Percentiles rank a stretch among this genome's conserved stretches.
phyloP scores from a whole-genome alignment of 768 basidiomycete species.

The Termitomyces sp. region DNA sequence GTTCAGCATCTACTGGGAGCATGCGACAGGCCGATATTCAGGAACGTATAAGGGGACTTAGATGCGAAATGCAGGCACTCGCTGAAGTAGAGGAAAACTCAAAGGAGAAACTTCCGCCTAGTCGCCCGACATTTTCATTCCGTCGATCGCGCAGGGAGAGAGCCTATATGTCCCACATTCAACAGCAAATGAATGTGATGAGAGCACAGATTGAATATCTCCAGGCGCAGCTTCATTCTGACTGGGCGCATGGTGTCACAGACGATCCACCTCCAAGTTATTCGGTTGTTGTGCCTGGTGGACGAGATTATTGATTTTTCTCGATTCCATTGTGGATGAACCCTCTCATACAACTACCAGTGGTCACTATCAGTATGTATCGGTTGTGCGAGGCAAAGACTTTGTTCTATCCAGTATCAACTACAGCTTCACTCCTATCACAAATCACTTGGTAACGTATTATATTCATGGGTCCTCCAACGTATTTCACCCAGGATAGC shows the following conservation, averaged over 20 bases:
- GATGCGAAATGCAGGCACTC: slow-evolving; percentile 5
- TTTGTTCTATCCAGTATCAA: neutral
- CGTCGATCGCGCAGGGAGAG: slow-evolving; percentile 4
- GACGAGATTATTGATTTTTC: neutral
- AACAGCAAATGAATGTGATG: slow-evolving; percentile 12
- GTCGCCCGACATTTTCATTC: neutral
- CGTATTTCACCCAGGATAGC: neutral
- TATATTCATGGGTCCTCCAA: neutral
- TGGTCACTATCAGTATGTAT: neutral
- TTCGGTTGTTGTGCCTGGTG: neutral
- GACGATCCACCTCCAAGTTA: slow-evolving; percentile 17
- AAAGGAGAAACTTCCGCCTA: neutral
- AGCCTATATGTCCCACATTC: slow-evolving; percentile 1
- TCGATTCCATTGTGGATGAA: neutral
- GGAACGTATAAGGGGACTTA: slow-evolving; percentile 3
- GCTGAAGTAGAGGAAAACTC: neutral
- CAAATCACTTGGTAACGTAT: neutral
- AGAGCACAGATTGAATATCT: slow-evolving; percentile 10
- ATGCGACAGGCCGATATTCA: slow-evolving; percentile 8
- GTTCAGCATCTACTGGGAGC: neutral
- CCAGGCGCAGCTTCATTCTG: slow-evolving; percentile 9
- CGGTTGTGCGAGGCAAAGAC: neutral
- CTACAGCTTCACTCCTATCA: neutral
- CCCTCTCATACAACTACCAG: neutral
- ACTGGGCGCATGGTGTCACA: slow-evolving; percentile 11